phyloP scores from a whole-genome alignment of 768 basidiomycete genomes.

The Hemileccinum impolitum region DNA sequence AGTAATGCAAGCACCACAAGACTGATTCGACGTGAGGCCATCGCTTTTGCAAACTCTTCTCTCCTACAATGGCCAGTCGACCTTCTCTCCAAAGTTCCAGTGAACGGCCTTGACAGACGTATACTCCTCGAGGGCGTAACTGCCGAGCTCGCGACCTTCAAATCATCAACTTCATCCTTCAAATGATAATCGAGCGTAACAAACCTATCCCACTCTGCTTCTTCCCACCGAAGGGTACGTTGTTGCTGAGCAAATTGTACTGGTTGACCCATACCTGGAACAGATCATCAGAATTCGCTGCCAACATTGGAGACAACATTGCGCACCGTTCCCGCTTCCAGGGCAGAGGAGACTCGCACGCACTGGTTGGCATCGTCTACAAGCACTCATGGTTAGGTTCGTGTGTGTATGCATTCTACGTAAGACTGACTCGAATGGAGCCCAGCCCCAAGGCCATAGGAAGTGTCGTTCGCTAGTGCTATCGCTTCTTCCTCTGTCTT shows the following conservation, averaged over 20 bases:
- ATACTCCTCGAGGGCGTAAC: constrained; percentile 81
- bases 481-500: constrained; percentile 86
- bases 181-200: not conserved
- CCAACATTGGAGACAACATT: not conserved
- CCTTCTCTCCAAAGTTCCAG: constrained; percentile 82
- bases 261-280: constrained; percentile 87
- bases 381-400: constrained; percentile 22
- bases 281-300: constrained; percentile 4
- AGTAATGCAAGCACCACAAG: not conserved
- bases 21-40: not conserved
- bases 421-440: constrained; percentile 74
- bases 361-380: constrained; percentile 79
- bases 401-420: not conserved
- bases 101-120: constrained; percentile 80
- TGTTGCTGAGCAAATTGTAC: constrained; percentile 79
- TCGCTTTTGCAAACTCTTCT: not conserved
- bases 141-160: constrained; percentile 82
- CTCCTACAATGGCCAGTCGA: constrained; percentile 69
- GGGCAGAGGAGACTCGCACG: constrained; percentile 79
- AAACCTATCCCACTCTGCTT: constrained; percentile 86
- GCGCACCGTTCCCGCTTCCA: constrained; percentile 86
- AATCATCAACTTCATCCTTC: constrained; percentile 8
- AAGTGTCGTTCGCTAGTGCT: constrained; percentile 79
- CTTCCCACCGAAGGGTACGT: constrained; percentile 94
- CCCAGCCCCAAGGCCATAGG: constrained; percentile 89